Evolutionary conservation across 2,329 filamentous ascomycete species (phyloP).

Genomic region (Talaromyces sp.): DNA sequence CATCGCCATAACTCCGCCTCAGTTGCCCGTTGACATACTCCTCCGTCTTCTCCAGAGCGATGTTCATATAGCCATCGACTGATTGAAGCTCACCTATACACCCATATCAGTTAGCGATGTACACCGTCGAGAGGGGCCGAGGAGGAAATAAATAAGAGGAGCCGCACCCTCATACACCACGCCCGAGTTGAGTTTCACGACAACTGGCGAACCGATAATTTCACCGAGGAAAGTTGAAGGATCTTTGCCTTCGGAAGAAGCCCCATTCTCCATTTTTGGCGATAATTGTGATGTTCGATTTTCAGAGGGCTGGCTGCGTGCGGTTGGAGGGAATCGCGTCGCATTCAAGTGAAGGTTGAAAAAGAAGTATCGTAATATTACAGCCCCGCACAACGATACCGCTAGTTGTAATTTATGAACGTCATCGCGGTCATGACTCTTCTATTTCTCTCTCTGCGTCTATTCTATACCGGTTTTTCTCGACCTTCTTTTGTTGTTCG

Average conservation of each 20-base stretch:
- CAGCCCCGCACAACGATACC: background rate
- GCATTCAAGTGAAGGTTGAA: constrained; percentile 1
- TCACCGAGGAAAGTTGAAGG: constrained; percentile 89
- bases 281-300: constrained; percentile 5
- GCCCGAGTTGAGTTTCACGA: constrained; percentile 97
- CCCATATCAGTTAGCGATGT: background rate
- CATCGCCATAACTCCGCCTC: constrained; percentile 81
- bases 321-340: constrained; percentile 2
- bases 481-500: background rate
- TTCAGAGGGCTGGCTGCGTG: background rate
- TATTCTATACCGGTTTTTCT: background rate
- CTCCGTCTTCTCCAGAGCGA: constrained; percentile 90
- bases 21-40: constrained; percentile 85
- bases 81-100: constrained; percentile 81
- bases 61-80: constrained; percentile 99
- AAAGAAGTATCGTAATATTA: background rate
- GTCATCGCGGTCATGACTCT: background rate
- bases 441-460: background rate
- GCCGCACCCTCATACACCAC: constrained; percentile 86
- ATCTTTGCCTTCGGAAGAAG: constrained; percentile 70
- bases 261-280: constrained; percentile 68
- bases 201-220: constrained; percentile 90
- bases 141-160: background rate
- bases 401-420: background rate
- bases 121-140: background rate